Evolutionary conservation across 768 basidiomycete species (phyloP).

Genomic region (Boletellus ananiceps): DNA sequence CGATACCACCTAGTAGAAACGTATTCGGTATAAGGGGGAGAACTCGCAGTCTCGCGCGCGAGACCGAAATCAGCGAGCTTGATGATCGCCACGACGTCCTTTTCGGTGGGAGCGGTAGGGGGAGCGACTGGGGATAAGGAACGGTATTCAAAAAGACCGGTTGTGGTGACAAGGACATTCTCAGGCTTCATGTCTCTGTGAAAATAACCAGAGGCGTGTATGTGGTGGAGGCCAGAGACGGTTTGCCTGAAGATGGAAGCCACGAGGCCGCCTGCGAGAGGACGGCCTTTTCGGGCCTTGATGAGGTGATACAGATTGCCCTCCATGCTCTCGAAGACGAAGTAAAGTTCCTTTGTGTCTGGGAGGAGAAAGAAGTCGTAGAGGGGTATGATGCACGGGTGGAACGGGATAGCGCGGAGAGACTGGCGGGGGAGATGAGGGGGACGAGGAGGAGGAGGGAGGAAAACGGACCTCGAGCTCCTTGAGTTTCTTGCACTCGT

Average conservation of each 20-base stretch:
- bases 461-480: slow-evolving; percentile 78
- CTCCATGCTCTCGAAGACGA: slow-evolving; percentile 99
- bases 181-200: slow-evolving; percentile 99
- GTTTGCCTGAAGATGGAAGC: slow-evolving; percentile 94
- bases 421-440: slow-evolving; percentile 52
- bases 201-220: slow-evolving; percentile 91
- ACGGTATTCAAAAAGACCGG: slow-evolving; percentile 88
- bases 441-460: slow-evolving; percentile 11
- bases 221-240: slow-evolving; percentile 85
- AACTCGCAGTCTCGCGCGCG: slow-evolving; percentile 81
- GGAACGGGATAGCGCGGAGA: slow-evolving; percentile 87
- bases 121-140: slow-evolving; percentile 67
- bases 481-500: slow-evolving; percentile 91
- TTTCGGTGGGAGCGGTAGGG: slow-evolving; percentile 66
- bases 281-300: slow-evolving; percentile 90
- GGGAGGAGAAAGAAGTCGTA: slow-evolving; percentile 99
- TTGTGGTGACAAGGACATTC: slow-evolving; percentile 97
- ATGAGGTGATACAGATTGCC: slow-evolving; percentile 99
- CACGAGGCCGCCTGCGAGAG: slow-evolving; percentile 94
- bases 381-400: slow-evolving; percentile 96
- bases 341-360: slow-evolving; percentile 92
- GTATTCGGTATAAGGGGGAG: slow-evolving; percentile 97
- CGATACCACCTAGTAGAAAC: slow-evolving; percentile 99
- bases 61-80: slow-evolving; percentile 99
- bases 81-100: slow-evolving; percentile 94